Percentiles rank a stretch among this genome's conserved stretches.
Conservation (phyloP, 2,329 filamentous ascomycete species). For the Colletotrichum sublineola region DNA sequence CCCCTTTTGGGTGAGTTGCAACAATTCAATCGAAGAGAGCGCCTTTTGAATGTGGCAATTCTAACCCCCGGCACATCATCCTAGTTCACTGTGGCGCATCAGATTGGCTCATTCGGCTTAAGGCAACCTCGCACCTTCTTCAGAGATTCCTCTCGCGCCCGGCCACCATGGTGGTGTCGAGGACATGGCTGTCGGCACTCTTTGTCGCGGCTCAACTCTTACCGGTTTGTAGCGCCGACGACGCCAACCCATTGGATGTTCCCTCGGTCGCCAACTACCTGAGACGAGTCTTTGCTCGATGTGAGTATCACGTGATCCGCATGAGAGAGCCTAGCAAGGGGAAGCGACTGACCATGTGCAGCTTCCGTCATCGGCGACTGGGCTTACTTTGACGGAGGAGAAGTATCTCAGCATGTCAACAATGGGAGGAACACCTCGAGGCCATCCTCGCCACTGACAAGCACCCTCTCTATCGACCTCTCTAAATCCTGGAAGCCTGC, state of each 20-base stretch:
- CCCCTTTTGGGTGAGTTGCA: not conserved
- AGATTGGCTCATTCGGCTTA: not conserved
- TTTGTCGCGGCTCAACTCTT: slow-evolving; percentile 27
- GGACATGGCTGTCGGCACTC: slow-evolving; percentile 17
- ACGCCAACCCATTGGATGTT: slow-evolving; percentile 17
- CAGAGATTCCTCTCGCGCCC: not conserved
- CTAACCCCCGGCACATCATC: not conserved
- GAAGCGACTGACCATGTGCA: slow-evolving; percentile 12
- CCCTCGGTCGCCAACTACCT: slow-evolving; percentile 23
- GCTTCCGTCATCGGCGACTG: slow-evolving; percentile 33
- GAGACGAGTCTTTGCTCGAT: slow-evolving; percentile 30
- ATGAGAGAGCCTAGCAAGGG: not conserved
- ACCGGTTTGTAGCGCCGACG: slow-evolving; percentile 13
- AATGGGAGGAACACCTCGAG: slow-evolving; percentile 22
- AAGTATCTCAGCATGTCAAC: slow-evolving; percentile 27
- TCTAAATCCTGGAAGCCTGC: slow-evolving; percentile 39
- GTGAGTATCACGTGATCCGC: not conserved
- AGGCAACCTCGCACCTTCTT: not conserved
- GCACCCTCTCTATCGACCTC: slow-evolving; percentile 43
- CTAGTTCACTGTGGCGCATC: not conserved
- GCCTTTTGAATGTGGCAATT: too few species aligned
- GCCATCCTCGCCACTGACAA: slow-evolving; percentile 4
- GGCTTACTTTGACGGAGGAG: slow-evolving; percentile 38
- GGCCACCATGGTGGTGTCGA: slow-evolving; percentile 22
- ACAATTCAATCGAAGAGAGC: not conserved